Conservation (phyloP, 805 yeast genomes). For the Saturnispora hagleri region DNA sequence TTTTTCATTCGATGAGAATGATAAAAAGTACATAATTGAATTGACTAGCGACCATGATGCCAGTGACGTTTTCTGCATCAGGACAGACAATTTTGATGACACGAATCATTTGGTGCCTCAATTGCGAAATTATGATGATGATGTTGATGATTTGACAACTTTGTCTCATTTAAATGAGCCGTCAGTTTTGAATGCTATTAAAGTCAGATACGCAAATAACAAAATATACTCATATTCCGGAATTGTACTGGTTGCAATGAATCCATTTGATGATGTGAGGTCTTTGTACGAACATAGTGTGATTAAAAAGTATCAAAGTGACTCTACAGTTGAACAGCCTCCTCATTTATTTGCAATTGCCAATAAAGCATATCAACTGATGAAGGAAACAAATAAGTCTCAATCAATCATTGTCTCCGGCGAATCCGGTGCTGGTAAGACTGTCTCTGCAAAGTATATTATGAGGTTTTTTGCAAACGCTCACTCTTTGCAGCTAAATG, state of each 20-base stretch:
- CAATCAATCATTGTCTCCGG: slow-evolving; percentile 98
- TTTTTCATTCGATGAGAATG: slow-evolving; percentile 16
- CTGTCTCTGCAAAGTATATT: slow-evolving; percentile 92
- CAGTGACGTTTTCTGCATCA: slow-evolving; percentile 38
- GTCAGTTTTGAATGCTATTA: slow-evolving; percentile 91
- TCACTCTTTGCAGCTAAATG: slow-evolving; percentile 50
- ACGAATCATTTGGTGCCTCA: slow-evolving; percentile 59
- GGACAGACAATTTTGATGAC: slow-evolving; percentile 39
- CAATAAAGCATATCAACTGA: slow-evolving; percentile 89
- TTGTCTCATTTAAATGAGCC: slow-evolving; percentile 92
- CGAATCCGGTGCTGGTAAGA: slow-evolving; percentile 98
- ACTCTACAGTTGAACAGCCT: slow-evolving; percentile 83
- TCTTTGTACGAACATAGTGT: slow-evolving; percentile 82
- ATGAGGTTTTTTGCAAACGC: slow-evolving; percentile 97
- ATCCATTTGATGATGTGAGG: slow-evolving; percentile 88
- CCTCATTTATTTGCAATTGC: slow-evolving; percentile 97
- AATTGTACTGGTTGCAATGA: slow-evolving; percentile 89
- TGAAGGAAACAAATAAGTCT: slow-evolving; percentile 74
- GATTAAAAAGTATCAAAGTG: slow-evolving; percentile 88
- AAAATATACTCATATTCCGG: slow-evolving; percentile 94
- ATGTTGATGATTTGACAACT: slow-evolving; percentile 92
- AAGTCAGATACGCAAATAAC: slow-evolving; percentile 75
- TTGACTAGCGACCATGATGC: slow-evolving; percentile 41
- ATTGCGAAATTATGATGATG: slow-evolving; percentile 83
- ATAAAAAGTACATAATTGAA: slow-evolving; percentile 40